phyloP scores from a whole-genome alignment of 257 asterid species.

The Fraxinus americana region DNA sequence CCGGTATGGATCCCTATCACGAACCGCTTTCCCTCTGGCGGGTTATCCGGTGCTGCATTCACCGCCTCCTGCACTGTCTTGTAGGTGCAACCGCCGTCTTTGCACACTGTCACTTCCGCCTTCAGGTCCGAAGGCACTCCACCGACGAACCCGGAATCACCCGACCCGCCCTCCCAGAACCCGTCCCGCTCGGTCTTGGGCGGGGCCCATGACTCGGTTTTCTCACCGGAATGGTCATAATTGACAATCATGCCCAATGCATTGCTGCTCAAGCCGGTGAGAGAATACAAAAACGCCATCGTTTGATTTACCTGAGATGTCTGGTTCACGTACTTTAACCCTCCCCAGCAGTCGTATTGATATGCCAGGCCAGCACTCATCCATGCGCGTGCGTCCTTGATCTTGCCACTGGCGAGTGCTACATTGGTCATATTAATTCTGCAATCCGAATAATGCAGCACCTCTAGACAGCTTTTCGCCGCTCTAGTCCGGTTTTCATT shows the following conservation, averaged over 20 bases:
- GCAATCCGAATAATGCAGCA: slow-evolving; percentile 40
- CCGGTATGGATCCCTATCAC: slow-evolving; percentile 63
- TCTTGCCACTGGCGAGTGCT: slow-evolving; percentile 26
- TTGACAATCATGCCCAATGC: slow-evolving; percentile 53
- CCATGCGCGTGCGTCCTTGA: slow-evolving; percentile 78
- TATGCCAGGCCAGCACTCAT: slow-evolving; percentile 55
- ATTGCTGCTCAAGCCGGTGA: slow-evolving; percentile 42
- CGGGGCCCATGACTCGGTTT: slow-evolving; percentile 47
- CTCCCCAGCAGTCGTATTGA: slow-evolving; percentile 67
- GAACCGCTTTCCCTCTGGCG: slow-evolving; percentile 33
- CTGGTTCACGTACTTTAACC: slow-evolving; percentile 53
- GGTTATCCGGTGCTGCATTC: slow-evolving; percentile 46
- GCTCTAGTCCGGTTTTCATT: slow-evolving; percentile 52
- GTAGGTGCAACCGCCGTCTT: slow-evolving; percentile 37
- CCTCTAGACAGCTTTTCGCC: slow-evolving; percentile 45
- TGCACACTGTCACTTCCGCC: slow-evolving; percentile 58
- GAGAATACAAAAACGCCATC: slow-evolving; percentile 45
- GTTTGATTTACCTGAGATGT: slow-evolving; percentile 47
- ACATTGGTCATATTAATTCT: slow-evolving; percentile 31
- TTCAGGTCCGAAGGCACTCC: slow-evolving; percentile 41
- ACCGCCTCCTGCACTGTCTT: slow-evolving; percentile 64
- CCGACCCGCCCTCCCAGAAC: slow-evolving; percentile 54
- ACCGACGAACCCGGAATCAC: not conserved
- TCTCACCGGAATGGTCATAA: slow-evolving; percentile 47
- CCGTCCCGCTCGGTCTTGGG: slow-evolving; percentile 61